These are phyloP conservation scores for Trichoderma asperellum DNA, from an alignment of 2,329 filamentous ascomycete genomes.

Conservation along the genomic window DNA sequence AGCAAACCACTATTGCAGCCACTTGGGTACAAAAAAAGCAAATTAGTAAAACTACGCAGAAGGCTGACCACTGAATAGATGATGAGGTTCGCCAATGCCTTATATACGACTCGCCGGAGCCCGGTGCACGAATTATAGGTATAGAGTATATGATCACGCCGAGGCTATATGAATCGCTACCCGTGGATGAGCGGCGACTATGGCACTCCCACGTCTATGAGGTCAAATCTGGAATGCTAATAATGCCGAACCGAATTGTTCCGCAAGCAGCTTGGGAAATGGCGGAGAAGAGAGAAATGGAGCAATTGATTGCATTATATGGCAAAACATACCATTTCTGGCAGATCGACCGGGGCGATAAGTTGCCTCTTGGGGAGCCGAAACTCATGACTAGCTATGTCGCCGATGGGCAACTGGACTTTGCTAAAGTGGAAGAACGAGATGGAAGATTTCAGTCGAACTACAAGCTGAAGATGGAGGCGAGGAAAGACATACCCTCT, in stretches of 20 bases:
- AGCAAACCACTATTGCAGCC: constrained; percentile 83
- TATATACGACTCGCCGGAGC: constrained; percentile 73
- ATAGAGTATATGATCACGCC: constrained; percentile 87
- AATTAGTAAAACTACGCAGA: constrained; percentile 46
- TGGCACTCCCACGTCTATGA: constrained; percentile 82
- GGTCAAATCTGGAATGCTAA: constrained; percentile 78
- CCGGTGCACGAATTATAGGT: constrained; percentile 74
- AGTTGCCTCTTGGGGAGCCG: constrained; percentile 55
- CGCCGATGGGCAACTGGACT: constrained; percentile 53
- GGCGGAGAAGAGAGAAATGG: constrained; percentile 81
- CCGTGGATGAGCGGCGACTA: constrained; percentile 68
- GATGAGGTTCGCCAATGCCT: constrained; percentile 80
- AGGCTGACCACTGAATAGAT: constrained; percentile 31
- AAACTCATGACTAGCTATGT: constrained; percentile 60
- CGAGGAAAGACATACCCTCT: constrained; percentile 37
- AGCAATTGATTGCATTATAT: constrained; percentile 72
- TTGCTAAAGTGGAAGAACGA: constrained; percentile 50
- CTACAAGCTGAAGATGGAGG: constrained; percentile 50
- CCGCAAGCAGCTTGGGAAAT: constrained; percentile 70
- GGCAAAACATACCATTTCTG: constrained; percentile 87
- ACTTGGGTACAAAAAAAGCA: constrained; percentile 54
- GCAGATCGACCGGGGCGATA: constrained; percentile 77
- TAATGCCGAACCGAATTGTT: constrained; percentile 68
- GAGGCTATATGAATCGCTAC: constrained; percentile 67
- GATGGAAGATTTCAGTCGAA: constrained; percentile 53